Base-by-base conservation (phyloP, 257 asterid species). In the Ilex aquifolium region DNA sequence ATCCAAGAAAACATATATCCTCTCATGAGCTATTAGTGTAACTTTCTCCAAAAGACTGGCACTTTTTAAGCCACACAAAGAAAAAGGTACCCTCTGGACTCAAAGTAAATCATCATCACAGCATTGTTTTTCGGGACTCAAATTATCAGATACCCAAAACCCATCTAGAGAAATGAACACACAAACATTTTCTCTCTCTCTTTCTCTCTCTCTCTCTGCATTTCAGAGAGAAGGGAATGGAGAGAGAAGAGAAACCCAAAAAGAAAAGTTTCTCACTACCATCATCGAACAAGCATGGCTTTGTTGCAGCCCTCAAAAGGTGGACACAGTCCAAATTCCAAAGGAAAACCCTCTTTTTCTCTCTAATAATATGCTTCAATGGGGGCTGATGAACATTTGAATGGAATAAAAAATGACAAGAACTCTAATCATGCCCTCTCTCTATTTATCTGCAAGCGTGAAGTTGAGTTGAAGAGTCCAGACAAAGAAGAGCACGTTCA, bases 301-400 rank as follows among this genome's bases (percentile, higher is more conserved):
- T 77, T 63, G 67, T 70, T 62, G 78, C 84, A 77, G 82, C 66
- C 82, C 95, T 88, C 84, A 84, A 85, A 85, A 85, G 93, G 76
- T 74, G 74, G 70, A 71, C 68, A 70, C 40, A 71, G 71, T 75
- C 69, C 92, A 67, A 78, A 75, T 69, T 82, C 80, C 92, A 62
- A 79, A 74, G 76, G 65, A 58, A 56, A 12, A 61, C 71, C 32
- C 68, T 27, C 55, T 44, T 58, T 58, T 66, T 76, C 63, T 70
- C 73, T 53, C 27, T n/a, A 57, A 48, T 49, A 64, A 55, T 61
- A 65, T 42, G 52, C 49, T 65, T 59, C 56, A 60, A 71, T 60
- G 70, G 69, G 67, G 69, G 1, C 53, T 59, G 57, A 50, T 61
- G 53, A 21, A 21, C 27, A 69, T 44, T 42, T 56, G 61, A 65